Evolutionary conservation across 2,329 filamentous ascomycete species (phyloP), one percentile per base, ranked within the genome.

Genomic region (Pseudogymnoascus sp.): DNA sequence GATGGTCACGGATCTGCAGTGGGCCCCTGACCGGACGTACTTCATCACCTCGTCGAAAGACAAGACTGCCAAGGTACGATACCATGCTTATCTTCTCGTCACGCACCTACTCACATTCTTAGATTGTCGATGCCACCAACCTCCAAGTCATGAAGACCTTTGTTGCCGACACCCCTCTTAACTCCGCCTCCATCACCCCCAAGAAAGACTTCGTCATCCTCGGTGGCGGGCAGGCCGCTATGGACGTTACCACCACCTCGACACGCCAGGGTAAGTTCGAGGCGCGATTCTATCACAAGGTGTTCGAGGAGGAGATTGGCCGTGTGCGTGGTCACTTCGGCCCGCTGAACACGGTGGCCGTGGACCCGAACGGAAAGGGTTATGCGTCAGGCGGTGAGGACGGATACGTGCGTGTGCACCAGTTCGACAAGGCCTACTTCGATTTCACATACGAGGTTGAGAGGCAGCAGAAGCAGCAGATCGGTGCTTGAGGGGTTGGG

Each of bases 371-470:
- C 64, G 94, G 94, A 72, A 92, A 89, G 74, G 87, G 91, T 72
- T 99, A 99, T 79, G 92, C 92, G 72, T 93, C 89, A 73, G 94
- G 94, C 70, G 93, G 92, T 78, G 94, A 99, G 81, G 94, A 99
- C 78, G 94, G 94, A 73, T 99, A 99, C 80, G 93, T 99, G 67
- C 90, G 94, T 73, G 88, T 97, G 69, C 94, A 99, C 80, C 91
- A 96, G 79, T 99, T 99, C 78, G 94, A 99, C 80, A 96, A 96
- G 83, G 85, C 89, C 66, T 99, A 97, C 83, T 97, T 94, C 76
- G 94, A 99, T 78, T 99, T 99, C 80, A 85, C 90, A 82, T 99
- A 96, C 77, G 94, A 99, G 83, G 94, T 97, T 65, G 94, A 99
- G 86, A 84, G 92, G 77, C 92, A 97, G 81, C 68, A 69, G 44